These are phyloP conservation scores for Phaeodactylum tricornutum DNA, from an alignment of 108 stramenopile genomes.

Conservation along the genomic window DNA sequence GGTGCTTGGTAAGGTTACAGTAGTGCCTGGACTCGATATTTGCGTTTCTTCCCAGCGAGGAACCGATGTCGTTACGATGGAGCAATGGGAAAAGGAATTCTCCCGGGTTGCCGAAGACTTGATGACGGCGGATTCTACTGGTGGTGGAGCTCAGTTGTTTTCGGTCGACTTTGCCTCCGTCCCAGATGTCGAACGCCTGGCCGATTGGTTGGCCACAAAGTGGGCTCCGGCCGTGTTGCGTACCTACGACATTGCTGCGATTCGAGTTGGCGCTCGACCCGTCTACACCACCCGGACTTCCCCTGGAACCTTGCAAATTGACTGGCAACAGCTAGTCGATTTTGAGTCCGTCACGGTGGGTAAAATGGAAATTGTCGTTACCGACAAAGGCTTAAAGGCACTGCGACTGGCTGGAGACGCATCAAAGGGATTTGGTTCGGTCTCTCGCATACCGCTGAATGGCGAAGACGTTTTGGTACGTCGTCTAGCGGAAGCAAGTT, in stretches of 20 bases:
- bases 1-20: constrained; percentile 17
- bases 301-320: constrained; percentile 47
- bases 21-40: constrained; percentile 24
- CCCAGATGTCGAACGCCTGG: constrained; percentile 44
- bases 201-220: constrained; percentile 75
- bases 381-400: constrained; percentile 38
- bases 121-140: constrained; percentile 13
- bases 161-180: constrained; percentile 43
- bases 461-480: constrained; percentile 72
- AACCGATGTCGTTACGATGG: constrained; percentile 28
- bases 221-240: constrained; percentile 77
- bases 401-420: constrained; percentile 55
- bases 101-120: constrained; percentile 25
- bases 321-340: constrained; percentile 69
- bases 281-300: constrained; percentile 38
- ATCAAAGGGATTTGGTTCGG: constrained; percentile 41
- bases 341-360: constrained; percentile 55
- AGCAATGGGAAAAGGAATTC: constrained; percentile 58
- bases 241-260: constrained; percentile 76
- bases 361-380: constrained; percentile 49
- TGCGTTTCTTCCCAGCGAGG: constrained; percentile 54
- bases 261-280: constrained; percentile 60
- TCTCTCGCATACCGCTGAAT: constrained; percentile 42
- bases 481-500: constrained; percentile 59
- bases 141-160: constrained; percentile 37